Base-by-base conservation (phyloP, 805 yeast species). In the Barnettozyma siamensis region DNA sequence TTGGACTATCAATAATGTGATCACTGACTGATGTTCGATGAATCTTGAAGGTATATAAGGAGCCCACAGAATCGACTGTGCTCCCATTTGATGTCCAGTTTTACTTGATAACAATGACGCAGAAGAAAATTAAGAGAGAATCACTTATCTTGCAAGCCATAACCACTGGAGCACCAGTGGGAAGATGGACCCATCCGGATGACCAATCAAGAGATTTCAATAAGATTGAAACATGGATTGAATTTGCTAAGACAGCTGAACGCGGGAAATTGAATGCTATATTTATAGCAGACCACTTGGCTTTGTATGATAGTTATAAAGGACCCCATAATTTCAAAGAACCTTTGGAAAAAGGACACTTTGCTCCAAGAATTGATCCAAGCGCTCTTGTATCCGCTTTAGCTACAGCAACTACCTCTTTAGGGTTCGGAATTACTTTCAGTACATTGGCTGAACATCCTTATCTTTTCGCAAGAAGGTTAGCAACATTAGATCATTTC, bases 361-460 rank as follows among this genome's bases (percentile, higher is more conserved):
- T 44, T 23, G 56, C 58, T 46, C 67, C 67, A 4, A 55, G 57
- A 2, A 46, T 54, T 34, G 68, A 62, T 29, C 69, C 68, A 7
- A 57, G 62, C 40, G 58, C 62, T 9, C 49, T 57, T 16, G 55
- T 64, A n/a, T 46, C 62, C 20, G 57, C 55, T 17, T 59, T 68
- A 67, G 70, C 72, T 11, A 60, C 63, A 3, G 71, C 62, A 10
- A 69, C 74, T 3, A 47, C 62, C 37, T 62, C 62, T 27, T 41
- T 69, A 19, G 48, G 64, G 3, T 68, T 69, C 45, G 73, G 70
- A 8, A 50, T 69, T 31, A 69, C 74, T 1, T 65, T 65, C 38
- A 60, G 69, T n/a, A 69, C 74, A 5, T 59, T 70, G 21, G 62
- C 66, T 38, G 75, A 69, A 37, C 63, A 62, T 26, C 74, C 74